Evolutionary conservation across 2,329 filamentous ascomycete species (phyloP), one percentile per base, ranked within the genome.

Genomic region (Epichloe gansuensis): DNA sequence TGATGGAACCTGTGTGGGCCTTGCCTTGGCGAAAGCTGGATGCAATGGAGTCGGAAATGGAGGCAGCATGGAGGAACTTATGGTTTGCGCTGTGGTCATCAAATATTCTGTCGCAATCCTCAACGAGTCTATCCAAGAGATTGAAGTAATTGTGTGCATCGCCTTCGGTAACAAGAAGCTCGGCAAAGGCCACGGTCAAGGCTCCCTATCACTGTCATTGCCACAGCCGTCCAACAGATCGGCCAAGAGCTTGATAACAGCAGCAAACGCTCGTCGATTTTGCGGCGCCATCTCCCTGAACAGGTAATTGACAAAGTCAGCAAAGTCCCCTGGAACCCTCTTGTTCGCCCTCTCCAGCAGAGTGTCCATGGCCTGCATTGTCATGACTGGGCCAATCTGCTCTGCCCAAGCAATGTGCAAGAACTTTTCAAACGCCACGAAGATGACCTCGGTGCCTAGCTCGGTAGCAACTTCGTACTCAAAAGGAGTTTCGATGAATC

Each of bases 381-480:
- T 82, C 66, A 97, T 82, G 52, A 97, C 81, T 3, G 88, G 82
- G 0, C 91, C 91, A 75, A 96, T 90, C 60, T 88, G 85, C 58
- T 91, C 86, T 54, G 80, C 83, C 91, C 91, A 97, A 12, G 88
- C 90, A 57, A 90, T 84, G 54, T 82, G 83, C 55, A 96, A 72
- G 60, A 96, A 97, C 56, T 94, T 96, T 65, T 96, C 91, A 65
- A 96, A 97, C 0, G 91, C 86, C 28, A 87, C 86, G 63, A 96
- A 95, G 5, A 97, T 77, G 21, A 91, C 83, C 62, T 96, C 90
- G 8, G 91, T 82, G 3, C 83, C 79, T 8, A 88, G 77, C 54
- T 95, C 89, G 0, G 82, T 78, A 2, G 87, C 82, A 9, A 83
- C 74, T 51, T 94, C 86, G 57, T 87, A 77, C 61, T 88, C 89